Conservation (phyloP, 129 eudicot species). For the Heracleum sosnowskyi region DNA sequence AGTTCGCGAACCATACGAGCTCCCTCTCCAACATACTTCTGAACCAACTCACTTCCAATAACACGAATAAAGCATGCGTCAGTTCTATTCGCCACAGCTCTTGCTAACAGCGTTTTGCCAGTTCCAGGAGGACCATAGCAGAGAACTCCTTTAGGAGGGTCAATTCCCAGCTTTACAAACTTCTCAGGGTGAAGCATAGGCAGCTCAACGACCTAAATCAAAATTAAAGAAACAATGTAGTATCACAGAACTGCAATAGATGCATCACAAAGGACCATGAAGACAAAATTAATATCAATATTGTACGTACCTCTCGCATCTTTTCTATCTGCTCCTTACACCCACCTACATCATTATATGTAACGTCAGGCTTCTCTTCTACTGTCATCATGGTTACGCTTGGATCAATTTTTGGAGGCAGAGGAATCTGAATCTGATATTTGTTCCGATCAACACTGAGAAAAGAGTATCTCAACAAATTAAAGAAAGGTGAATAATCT, state of each 20-base stretch:
- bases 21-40: constrained; percentile 95
- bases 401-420: constrained; percentile 98
- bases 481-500: background rate
- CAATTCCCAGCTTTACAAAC: constrained; percentile 95
- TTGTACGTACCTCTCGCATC: constrained; percentile 71
- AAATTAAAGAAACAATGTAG: constrained; percentile 12
- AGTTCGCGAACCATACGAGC: constrained; percentile 98
- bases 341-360: constrained; percentile 98
- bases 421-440: constrained; percentile 89
- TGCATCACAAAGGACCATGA: background rate
- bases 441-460: constrained; percentile 89
- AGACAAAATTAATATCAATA: background rate
- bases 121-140: constrained; percentile 99
- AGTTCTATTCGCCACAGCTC: constrained; percentile 94
- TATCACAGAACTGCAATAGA: background rate
- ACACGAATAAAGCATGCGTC: constrained; percentile 97
- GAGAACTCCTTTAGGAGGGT: constrained; percentile 98
- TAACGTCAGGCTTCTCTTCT: constrained; percentile 97
- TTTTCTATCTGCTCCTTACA: constrained; percentile 98
- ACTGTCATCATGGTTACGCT: constrained; percentile 99
- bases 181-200: constrained; percentile 99
- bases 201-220: constrained; percentile 76
- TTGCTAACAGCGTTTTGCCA: constrained; percentile 87
- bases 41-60: constrained; percentile 90
- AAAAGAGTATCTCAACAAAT: background rate